Conservation (phyloP, 192 early-diverging fungal species). For the Gorgonomyces haynaldii region DNA sequence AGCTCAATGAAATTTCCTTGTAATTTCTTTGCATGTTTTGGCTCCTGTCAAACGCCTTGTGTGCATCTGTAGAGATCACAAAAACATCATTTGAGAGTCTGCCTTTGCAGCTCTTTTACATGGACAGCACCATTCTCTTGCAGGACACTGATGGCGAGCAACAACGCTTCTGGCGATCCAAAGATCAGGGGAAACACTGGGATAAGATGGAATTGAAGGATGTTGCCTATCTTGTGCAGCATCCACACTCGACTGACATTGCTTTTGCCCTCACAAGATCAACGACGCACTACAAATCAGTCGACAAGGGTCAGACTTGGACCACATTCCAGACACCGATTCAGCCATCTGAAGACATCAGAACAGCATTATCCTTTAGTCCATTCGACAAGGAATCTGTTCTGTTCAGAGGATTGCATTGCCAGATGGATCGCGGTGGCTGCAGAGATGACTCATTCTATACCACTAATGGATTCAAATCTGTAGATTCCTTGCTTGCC, state of each 20-base stretch:
- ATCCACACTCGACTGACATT: no score
- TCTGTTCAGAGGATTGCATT: no score
- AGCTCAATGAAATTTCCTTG: constrained; percentile 15
- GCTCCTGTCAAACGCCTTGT: background rate
- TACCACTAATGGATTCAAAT: constrained; percentile 55
- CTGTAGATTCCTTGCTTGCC: constrained; percentile 38
- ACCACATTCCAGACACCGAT: constrained; percentile 20
- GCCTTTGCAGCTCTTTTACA: background rate
- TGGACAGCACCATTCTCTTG: constrained; percentile 28
- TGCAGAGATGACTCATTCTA: constrained; percentile 23
- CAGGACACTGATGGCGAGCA: constrained; percentile 44
- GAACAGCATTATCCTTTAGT: background rate
- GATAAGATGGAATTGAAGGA: no score
- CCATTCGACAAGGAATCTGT: background rate
- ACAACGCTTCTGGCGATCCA: constrained; percentile 51
- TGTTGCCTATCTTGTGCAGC: no score
- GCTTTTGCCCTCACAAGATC: background rate
- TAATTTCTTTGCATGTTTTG: background rate
- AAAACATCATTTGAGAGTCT: background rate
- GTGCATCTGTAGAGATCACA: background rate
- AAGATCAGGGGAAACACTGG: constrained; percentile 47
- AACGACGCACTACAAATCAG: constrained; percentile 26
- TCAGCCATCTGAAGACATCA: background rate
- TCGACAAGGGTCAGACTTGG: constrained; percentile 30
- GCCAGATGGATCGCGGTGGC: no score